phyloP scores from a whole-genome alignment of 257 asterid genomes.

The Fraxinus pennsylvanica region DNA sequence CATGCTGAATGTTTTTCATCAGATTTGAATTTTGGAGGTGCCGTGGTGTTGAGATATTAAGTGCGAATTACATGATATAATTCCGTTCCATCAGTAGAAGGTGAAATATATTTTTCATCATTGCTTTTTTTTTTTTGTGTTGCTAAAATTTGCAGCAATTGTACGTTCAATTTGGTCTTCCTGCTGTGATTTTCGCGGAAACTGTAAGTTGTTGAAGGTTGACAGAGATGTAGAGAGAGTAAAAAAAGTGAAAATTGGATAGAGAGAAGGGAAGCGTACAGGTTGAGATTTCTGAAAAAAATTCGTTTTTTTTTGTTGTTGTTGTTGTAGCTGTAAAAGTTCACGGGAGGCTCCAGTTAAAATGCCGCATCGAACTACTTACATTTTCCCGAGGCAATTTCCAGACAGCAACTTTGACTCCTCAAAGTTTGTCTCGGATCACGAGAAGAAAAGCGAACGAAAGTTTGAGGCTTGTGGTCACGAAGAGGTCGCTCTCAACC shows the following conservation, averaged over 20 bases:
- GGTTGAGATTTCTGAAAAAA: neutral
- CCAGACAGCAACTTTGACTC: slow-evolving; percentile 56
- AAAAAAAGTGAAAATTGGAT: neutral
- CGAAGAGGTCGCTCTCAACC: neutral
- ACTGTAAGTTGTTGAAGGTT: neutral
- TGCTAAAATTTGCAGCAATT: neutral
- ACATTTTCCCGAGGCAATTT: slow-evolving; percentile 84
- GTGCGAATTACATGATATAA: neutral
- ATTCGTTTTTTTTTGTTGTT: neutral
- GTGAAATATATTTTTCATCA: neutral
- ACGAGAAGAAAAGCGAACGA: slow-evolving; percentile 62
- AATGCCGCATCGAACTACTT: slow-evolving; percentile 96
- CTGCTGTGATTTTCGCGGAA: neutral
- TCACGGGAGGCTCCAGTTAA: slow-evolving; percentile 21
- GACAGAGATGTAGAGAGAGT: neutral
- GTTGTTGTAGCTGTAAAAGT: neutral
- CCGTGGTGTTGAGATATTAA: neutral
- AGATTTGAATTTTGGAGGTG: neutral
- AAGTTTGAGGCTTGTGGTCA: slow-evolving; percentile 19
- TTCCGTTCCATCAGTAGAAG: neutral
- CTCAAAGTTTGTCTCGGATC: slow-evolving; percentile 51
- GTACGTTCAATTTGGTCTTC: neutral
- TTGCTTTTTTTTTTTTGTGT: neutral
- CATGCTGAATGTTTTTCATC: neutral
- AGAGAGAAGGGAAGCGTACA: neutral